Base-by-base conservation (phyloP, 2,329 filamentous ascomycete species). In the Alternaria ventricosa region DNA sequence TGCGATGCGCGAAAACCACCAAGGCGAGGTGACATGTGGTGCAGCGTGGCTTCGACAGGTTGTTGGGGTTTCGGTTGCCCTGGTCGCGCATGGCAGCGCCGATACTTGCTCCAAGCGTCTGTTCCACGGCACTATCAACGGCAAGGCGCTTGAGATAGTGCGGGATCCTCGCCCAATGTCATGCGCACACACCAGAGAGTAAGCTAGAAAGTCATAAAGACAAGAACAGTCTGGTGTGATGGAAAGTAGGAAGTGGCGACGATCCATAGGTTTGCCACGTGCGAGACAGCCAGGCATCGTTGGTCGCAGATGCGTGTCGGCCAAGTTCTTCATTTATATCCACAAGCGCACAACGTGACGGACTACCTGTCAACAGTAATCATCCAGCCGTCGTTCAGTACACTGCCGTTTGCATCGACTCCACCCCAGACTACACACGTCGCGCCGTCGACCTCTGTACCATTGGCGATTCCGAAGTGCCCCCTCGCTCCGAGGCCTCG, bases 341-440 rank as follows among this genome's bases (percentile, higher is more conserved):
- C 55, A 54, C 12, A 8, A 18, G 30, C 22, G 60, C 22, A 28
- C 18, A 20, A 28, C 44, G 45, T 51, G 50, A 41, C 51, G 22
- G 46, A 49, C 62, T 66, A 80, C 63, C 77, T 67, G 25, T 79
- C 78, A 7, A 83, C 77, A 33, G 76, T 82, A n/a, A 83, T 64
- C 71, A 84, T 65, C 75, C 80, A 78, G 6, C 82, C 82, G 72
- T 83, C 81, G n/a, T 75, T 70, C 15, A 80, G 55, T 3, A 80
- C 66, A 49, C 79, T 79, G 3, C 83, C 83, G 41, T 81, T 74
- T 0, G 75, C 79, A 67, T 83, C 82, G 4, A 82, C 63, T 0
- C 86, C 86, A n/a, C 86, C 86, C 86, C 86, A 88, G 12, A 86
- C 68, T 4, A 87, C 77, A 7, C 85, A 79, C 13, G 78, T 84